Conservation (phyloP, 1,284 basidiomycete species). For the Retiboletus flavoniger region DNA sequence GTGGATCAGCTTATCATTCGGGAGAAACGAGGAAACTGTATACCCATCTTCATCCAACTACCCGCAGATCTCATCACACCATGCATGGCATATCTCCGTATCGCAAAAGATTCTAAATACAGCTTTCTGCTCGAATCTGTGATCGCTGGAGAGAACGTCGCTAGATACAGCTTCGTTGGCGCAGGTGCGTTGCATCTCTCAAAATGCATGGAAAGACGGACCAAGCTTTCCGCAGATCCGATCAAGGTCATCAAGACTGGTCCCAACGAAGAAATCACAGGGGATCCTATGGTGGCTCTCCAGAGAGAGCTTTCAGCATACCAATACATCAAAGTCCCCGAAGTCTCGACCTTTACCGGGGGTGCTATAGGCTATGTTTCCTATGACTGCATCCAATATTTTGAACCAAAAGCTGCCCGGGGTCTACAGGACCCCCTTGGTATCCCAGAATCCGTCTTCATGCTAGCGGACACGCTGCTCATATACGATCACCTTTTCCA, state of each 20-base stretch:
- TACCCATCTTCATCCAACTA: constrained; percentile 90
- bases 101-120: constrained; percentile 89
- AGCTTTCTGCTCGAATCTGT: constrained; percentile 94
- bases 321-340: constrained; percentile 88
- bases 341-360: constrained; percentile 93
- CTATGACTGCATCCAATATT: constrained; percentile 95
- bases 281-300: constrained; percentile 85
- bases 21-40: constrained; percentile 83
- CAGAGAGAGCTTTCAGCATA: constrained; percentile 87
- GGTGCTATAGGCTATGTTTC: constrained; percentile 98
- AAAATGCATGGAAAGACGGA: not conserved
- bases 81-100: constrained; percentile 93
- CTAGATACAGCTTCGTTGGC: constrained; percentile 95
- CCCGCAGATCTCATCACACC: constrained; percentile 97
- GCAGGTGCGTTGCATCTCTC: constrained; percentile 61
- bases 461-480: constrained; percentile 93
- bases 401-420: constrained; percentile 88
- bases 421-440: constrained; percentile 72
- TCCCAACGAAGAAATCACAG: constrained; percentile 75
- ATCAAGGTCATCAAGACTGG: constrained; percentile 91
- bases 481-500: constrained; percentile 98
- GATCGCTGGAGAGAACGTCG: constrained; percentile 86
- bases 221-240: constrained; percentile 62
- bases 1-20: constrained; percentile 73
- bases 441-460: constrained; percentile 95